phyloP scores from a whole-genome alignment of 129 eudicot genomes.

The Flaveria sonorensis region DNA sequence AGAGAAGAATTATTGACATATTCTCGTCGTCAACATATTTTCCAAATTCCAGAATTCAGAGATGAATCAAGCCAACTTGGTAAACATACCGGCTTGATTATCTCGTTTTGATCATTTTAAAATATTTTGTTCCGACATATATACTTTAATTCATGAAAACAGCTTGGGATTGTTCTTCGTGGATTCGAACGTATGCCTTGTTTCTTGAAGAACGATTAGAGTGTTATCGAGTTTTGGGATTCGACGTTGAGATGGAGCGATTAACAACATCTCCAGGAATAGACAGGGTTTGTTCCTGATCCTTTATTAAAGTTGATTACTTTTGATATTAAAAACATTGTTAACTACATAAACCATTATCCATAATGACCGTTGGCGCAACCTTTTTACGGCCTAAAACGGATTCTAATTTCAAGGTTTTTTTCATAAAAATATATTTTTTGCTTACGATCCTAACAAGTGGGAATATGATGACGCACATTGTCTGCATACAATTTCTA shows the following conservation, averaged over 20 bases:
- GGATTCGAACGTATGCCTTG: constrained; percentile 71
- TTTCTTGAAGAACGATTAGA: constrained; percentile 86
- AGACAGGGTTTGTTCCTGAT: constrained; percentile 45
- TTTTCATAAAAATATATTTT: no score
- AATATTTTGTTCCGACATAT: background rate
- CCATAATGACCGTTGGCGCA: no score
- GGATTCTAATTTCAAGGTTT: no score
- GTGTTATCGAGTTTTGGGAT: constrained; percentile 63
- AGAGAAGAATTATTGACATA: no score
- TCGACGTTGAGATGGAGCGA: constrained; percentile 67
- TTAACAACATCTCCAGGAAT: constrained; percentile 50
- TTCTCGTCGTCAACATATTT: no score
- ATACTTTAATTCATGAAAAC: constrained; percentile 27
- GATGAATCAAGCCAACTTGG: constrained; percentile 33
- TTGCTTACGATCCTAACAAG: no score
- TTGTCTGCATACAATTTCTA: no score
- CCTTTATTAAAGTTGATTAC: background rate
- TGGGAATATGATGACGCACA: no score
- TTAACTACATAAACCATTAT: no score
- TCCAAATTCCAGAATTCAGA: no score
- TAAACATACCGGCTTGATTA: constrained; percentile 19
- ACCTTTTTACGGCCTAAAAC: no score
- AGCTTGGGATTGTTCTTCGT: constrained; percentile 95
- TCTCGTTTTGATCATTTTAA: background rate
- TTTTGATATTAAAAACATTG: no score